Base-by-base conservation (phyloP, 805 yeast genomes). In the Scheffersomyces stipitis region DNA sequence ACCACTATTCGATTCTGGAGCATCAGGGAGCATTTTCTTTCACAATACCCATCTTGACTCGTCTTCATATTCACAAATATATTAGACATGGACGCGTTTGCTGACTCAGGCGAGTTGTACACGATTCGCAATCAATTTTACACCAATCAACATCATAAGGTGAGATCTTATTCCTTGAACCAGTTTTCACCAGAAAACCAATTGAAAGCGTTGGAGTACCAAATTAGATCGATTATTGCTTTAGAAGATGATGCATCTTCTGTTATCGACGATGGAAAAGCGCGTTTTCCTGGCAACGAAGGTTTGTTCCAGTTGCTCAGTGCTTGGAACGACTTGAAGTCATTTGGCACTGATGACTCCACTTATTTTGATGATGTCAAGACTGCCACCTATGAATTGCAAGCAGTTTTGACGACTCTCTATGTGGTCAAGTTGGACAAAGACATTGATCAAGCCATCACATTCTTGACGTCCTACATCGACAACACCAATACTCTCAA, bases 121-220 rank as follows among this genome's bases (percentile, higher is more conserved):
- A 70, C 69, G 13, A 57, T 81, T 17, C 72, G 78, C 46, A 81
- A 78, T 50, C 76, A 75, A 40, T 81, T 78, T 61, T 81, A 74
- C 57, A 75, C 83, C 9, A 79, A 81, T 33, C 80, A 78, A 49
- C 76, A 70, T 52, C 51, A 62, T 9, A 66, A 71, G 47, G 77
- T 75, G 3, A 48, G 64, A 31, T 53, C 63, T 4, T 66, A 71
- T 35, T 30, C 55, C 26, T 38, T 66, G 23, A 67, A 61, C 5
- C 73, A 64, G 34, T 71, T 67, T 44, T 57, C 69, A 15, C 56
- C 39, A 4, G 71, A 50, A 44, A 56, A 52, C 33, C 71, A 62
- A 43, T 43, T 64, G 31, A 64, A 66, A 40, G 72, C 62, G n/a
- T 48, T 66, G 41, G 70, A 63, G 35, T 66, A 41, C 44, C 69